Conservation (phyloP, 208 protist species). For the Strigomonas culicis region DNA sequence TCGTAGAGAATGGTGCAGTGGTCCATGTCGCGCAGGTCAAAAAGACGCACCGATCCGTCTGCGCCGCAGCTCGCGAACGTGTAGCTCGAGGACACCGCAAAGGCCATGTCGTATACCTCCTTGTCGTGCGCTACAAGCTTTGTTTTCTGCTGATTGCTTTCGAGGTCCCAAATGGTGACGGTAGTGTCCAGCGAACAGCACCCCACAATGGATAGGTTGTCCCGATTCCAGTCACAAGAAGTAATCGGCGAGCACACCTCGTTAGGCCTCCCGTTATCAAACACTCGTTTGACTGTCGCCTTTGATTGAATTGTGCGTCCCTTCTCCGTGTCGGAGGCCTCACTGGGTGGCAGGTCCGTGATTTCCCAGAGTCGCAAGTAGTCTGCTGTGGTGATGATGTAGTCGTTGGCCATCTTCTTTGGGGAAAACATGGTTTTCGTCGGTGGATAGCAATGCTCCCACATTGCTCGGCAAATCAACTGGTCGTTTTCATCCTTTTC, state of each 20-base stretch:
- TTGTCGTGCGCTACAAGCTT: slow-evolving; percentile 99
- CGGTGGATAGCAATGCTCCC: slow-evolving; percentile 97
- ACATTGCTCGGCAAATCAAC: slow-evolving; percentile 67
- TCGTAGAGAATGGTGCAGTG: slow-evolving; percentile 99
- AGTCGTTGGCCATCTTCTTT: slow-evolving; percentile 70
- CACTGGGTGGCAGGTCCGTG: slow-evolving; percentile 21
- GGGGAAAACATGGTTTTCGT: slow-evolving; percentile 98
- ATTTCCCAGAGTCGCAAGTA: slow-evolving; percentile 98
- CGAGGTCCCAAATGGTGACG: slow-evolving; percentile 98
- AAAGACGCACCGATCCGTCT: slow-evolving; percentile 98
- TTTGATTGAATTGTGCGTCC: background rate
- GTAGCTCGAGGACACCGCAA: slow-evolving; percentile 90
- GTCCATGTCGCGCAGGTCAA: slow-evolving; percentile 97
- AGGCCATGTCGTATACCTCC: slow-evolving; percentile 99
- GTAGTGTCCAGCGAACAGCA: slow-evolving; percentile 99
- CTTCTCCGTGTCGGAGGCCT: background rate
- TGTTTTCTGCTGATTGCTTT: slow-evolving; percentile 82
- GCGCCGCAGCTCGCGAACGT: slow-evolving; percentile 97
- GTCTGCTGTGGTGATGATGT: slow-evolving; percentile 97
- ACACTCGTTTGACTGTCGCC: slow-evolving; percentile 88
- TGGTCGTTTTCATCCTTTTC: slow-evolving; percentile 69
- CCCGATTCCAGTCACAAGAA: slow-evolving; percentile 99
- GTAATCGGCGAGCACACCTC: slow-evolving; percentile 99
- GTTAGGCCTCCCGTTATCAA: slow-evolving; percentile 80
- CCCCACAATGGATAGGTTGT: slow-evolving; percentile 94